A percentile compares a stretch with the other conserved stretches of the same genome.
Conservation (phyloP, 495 filamentous ascomycete species). For the Neurospora sp. region DNA sequence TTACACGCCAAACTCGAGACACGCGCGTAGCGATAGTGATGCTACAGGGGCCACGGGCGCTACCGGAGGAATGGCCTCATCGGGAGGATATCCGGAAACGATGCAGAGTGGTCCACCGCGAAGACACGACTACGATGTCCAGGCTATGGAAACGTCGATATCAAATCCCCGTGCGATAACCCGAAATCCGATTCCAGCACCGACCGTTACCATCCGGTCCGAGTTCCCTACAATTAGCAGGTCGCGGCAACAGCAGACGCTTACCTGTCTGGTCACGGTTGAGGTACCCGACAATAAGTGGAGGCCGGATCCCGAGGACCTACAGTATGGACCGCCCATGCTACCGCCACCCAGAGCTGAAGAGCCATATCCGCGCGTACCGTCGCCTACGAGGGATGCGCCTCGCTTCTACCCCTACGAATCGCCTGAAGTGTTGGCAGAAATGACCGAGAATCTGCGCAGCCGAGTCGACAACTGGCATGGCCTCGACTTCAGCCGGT, state of each 20-base stretch:
- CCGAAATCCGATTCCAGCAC: constrained; percentile 88
- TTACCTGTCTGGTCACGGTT: constrained; percentile 90
- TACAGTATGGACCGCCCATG: constrained; percentile 55
- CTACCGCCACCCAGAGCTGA: constrained; percentile 31
- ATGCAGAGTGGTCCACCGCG: constrained; percentile 46
- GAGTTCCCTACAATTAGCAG: constrained; percentile 92
- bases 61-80: constrained; percentile 50
- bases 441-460: constrained; percentile 78
- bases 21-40: constrained; percentile 61
- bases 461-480: constrained; percentile 96
- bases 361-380: constrained; percentile 32
- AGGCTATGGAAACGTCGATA: constrained; percentile 87
- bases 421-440: constrained; percentile 60
- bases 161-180: constrained; percentile 60
- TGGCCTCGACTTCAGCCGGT: constrained; percentile 89
- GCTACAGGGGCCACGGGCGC: constrained; percentile 33
- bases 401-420: constrained; percentile 50
- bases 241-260: constrained; percentile 85
- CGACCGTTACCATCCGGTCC: constrained; percentile 83
- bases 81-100: constrained; percentile 65
- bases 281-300: constrained; percentile 92
- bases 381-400: constrained; percentile 40
- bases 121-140: constrained; percentile 90
- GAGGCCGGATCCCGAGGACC: constrained; percentile 75
- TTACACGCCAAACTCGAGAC: constrained; percentile 47